Evolutionary conservation across 1,284 basidiomycete species (phyloP).

Genomic region (Ceratobasidium sp.): DNA sequence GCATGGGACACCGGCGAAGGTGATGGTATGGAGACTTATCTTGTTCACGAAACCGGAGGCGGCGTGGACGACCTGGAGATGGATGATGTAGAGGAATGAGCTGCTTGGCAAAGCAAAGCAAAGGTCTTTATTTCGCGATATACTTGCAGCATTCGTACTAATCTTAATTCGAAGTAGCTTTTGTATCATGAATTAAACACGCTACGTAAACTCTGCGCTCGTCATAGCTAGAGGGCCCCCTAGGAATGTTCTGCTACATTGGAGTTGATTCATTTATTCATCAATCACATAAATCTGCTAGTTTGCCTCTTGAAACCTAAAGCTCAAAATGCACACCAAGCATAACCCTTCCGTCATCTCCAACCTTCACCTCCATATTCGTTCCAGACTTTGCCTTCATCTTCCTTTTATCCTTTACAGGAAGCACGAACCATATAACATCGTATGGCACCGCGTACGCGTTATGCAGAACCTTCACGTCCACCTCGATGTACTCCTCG

Average conservation of each 20-base stretch:
- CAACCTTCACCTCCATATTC: background rate
- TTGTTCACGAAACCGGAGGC: slow-evolving; percentile 39
- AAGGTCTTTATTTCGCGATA: background rate
- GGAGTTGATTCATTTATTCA: background rate
- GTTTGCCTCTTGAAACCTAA: background rate
- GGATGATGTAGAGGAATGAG: slow-evolving; percentile 42
- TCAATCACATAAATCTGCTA: background rate
- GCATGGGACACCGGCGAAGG: slow-evolving; percentile 29
- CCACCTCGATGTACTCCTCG: slow-evolving; percentile 18
- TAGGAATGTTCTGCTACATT: no score
- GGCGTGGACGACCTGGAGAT: slow-evolving; percentile 42
- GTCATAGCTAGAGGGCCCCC: no score
- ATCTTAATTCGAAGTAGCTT: background rate
- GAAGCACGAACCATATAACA: slow-evolving; percentile 40
- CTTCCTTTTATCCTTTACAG: slow-evolving; percentile 21
- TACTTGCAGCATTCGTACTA: background rate
- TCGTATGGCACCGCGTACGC: slow-evolving; percentile 33
- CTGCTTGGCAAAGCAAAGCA: background rate
- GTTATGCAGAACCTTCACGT: slow-evolving; percentile 25
- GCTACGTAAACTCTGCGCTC: background rate
- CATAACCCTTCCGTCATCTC: slow-evolving; percentile 28
- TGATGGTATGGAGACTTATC: slow-evolving; percentile 36
- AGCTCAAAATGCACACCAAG: slow-evolving; percentile 14
- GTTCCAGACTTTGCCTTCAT: background rate
- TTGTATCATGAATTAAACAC: background rate